Percentiles rank a stretch among this genome's conserved stretches.
Evolutionary conservation across 225 moss, liverwort and hornwort genomes (phyloP).

Genomic region (Asterella californica): DNA sequence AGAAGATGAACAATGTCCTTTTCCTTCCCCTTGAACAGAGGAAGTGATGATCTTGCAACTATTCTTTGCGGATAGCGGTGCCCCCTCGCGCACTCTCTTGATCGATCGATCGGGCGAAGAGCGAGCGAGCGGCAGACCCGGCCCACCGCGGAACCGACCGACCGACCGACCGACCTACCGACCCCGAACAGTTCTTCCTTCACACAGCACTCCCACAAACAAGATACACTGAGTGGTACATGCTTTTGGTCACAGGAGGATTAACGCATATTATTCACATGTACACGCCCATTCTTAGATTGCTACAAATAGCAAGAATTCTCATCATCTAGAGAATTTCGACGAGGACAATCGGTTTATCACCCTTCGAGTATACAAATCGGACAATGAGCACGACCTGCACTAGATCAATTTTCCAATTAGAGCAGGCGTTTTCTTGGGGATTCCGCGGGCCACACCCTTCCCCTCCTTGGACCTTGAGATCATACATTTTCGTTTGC

Average conservation of each 20-base stretch:
- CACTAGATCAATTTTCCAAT: conserved; percentile 37
- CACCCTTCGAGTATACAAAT: conserved; percentile 19
- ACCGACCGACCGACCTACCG: background rate
- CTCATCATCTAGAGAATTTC: conserved; percentile 10
- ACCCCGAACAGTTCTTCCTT: background rate
- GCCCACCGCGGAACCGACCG: background rate
- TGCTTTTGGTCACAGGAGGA: conserved; percentile 20
- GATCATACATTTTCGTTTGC: conserved; percentile 10
- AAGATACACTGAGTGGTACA: conserved; percentile 19
- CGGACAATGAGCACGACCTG: conserved; percentile 26
- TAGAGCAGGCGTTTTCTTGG: conserved; percentile 21
- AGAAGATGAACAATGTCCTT: background rate
- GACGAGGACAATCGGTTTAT: conserved; percentile 18
- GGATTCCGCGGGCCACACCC: conserved; percentile 28
- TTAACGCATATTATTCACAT: conserved; percentile 17
- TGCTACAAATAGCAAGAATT: conserved; percentile 20
- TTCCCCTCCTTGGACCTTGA: conserved; percentile 2
- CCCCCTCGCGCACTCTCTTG: background rate
- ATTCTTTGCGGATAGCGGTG: conserved; percentile 12
- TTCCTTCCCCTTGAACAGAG: background rate
- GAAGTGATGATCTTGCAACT: conserved; percentile 3
- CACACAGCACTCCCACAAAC: conserved; percentile 13
- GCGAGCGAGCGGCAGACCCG: background rate
- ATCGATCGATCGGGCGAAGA: background rate
- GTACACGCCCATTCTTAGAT: conserved; percentile 32